A percentile compares a stretch with the other conserved stretches of the same genome.
Conservation (phyloP, 1,284 basidiomycete species). For the Retiboletus flavoniger region DNA sequence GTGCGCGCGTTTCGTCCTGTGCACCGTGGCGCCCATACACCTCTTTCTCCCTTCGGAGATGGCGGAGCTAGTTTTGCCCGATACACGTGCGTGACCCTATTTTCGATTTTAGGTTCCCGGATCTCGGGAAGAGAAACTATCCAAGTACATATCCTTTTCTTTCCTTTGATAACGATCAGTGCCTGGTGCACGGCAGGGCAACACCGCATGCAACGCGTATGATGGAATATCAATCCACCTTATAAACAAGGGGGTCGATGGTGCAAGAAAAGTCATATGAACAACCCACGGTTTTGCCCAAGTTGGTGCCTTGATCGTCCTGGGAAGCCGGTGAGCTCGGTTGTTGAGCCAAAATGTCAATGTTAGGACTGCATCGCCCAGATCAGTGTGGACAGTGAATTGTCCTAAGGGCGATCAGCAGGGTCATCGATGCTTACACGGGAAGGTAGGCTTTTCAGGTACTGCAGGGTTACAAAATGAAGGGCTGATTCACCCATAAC, state of each 20-base stretch:
- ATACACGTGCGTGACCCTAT: neutral
- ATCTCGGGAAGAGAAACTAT: neutral
- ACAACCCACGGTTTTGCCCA: neutral
- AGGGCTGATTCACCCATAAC: neutral
- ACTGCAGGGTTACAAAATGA: neutral
- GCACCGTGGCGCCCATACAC: neutral
- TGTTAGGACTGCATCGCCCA: neutral
- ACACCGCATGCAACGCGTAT: neutral
- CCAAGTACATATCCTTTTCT: neutral
- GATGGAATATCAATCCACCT: neutral
- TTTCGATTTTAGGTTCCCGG: neutral
- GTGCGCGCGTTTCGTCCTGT: neutral
- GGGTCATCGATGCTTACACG: neutral
- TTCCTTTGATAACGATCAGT: slow-evolving; percentile 3
- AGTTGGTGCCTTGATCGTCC: slow-evolving; percentile 9
- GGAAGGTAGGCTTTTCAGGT: neutral
- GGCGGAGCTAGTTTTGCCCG: neutral
- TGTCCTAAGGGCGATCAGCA: neutral
- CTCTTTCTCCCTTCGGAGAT: neutral
- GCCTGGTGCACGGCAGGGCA: slow-evolving; percentile 2
- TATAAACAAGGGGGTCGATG: neutral
- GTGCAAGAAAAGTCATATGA: neutral
- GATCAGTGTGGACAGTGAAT: neutral
- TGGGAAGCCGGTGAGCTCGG: neutral
- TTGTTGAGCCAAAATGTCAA: neutral